phyloP scores from a whole-genome alignment of 164 flowering plant genomes.

The Vitis rupestris region DNA sequence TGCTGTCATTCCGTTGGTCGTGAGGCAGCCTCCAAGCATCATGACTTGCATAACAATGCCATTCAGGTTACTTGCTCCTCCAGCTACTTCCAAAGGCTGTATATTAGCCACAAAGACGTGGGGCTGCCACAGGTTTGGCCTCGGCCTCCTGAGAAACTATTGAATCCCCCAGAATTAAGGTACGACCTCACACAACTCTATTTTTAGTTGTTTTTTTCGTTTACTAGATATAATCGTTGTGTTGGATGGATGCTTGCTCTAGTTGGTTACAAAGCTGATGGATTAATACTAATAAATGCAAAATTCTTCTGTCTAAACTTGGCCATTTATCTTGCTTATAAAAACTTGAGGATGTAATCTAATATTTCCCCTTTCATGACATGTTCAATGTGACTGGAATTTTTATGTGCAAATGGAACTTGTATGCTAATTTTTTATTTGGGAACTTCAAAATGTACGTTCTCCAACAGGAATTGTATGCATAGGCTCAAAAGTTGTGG shows the following conservation, averaged over 20 bases:
- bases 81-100: constrained; percentile 54
- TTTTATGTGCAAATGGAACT: no score
- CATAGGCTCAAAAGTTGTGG: no score
- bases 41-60: constrained; percentile 40
- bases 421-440: no score
- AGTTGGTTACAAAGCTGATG: not conserved
- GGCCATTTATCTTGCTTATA: no score
- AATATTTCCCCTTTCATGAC: no score
- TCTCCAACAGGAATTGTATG: no score
- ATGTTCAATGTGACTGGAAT: no score
- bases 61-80: constrained; percentile 58
- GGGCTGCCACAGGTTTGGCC: constrained; percentile 67
- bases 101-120: constrained; percentile 47
- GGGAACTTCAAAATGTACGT: no score
- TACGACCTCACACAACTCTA: constrained; percentile 5
- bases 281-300: not conserved
- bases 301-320: not conserved
- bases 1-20: constrained; percentile 59
- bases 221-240: not conserved
- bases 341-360: no score
- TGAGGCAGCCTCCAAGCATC: constrained; percentile 39
- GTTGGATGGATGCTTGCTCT: not conserved
- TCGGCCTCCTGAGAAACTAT: constrained; percentile 19
- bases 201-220: not conserved
- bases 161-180: constrained; percentile 43